Evolutionary conservation across 768 basidiomycete genomes (phyloP).

Genomic region (Dacryopinax spathularia): DNA sequence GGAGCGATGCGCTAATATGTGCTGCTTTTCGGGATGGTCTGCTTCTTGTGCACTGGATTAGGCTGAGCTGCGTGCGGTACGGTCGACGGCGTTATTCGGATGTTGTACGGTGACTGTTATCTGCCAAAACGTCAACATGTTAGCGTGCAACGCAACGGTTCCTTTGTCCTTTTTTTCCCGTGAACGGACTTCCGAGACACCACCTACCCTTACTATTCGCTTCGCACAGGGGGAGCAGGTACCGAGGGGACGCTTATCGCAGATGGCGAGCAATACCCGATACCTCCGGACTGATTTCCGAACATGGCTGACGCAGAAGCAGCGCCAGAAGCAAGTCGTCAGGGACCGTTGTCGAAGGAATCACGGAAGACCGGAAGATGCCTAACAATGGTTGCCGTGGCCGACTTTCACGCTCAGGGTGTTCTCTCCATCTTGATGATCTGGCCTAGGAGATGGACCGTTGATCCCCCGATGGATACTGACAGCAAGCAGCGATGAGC

Average conservation of each 20-base stretch:
- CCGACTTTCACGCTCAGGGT: too few species aligned
- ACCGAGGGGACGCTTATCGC: background rate
- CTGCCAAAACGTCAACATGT: too few species aligned
- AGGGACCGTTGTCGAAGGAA: background rate
- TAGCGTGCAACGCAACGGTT: too few species aligned
- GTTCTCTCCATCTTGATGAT: background rate
- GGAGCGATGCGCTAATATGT: background rate
- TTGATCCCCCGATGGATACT: background rate
- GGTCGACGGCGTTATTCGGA: too few species aligned
- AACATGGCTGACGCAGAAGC: background rate
- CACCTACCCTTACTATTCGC: background rate
- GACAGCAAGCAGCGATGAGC: background rate
- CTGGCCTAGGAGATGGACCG: background rate
- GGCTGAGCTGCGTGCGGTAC: too few species aligned
- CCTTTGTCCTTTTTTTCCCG: too few species aligned
- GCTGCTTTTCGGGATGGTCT: background rate
- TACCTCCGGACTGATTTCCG: background rate
- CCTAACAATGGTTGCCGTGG: background rate
- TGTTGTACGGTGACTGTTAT: too few species aligned
- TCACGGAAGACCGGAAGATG: background rate
- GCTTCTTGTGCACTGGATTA: background rate
- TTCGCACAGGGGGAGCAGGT: background rate
- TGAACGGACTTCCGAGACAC: too few species aligned
- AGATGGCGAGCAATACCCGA: background rate
- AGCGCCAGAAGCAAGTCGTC: background rate